These are phyloP conservation scores for Mallotus nudiflorus DNA, from an alignment of 345 rosid species.

Conservation along the genomic window DNA sequence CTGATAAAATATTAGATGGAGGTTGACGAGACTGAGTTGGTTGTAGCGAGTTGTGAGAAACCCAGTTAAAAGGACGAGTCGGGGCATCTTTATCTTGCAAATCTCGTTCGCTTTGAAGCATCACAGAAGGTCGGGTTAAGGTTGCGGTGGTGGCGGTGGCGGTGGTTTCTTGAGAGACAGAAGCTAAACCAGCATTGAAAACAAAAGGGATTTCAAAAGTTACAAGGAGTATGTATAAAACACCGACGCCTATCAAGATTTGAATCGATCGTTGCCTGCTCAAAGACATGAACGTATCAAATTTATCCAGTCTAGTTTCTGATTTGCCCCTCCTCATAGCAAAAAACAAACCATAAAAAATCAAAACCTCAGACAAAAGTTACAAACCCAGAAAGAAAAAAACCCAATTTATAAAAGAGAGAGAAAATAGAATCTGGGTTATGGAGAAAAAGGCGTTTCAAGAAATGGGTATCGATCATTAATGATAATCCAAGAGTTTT, in stretches of 20 bases:
- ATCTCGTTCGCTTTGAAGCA: constrained; percentile 55
- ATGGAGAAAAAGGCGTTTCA: not conserved
- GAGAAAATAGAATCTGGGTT: constrained; percentile 2
- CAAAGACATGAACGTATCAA: constrained; percentile 45
- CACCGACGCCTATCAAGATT: constrained; percentile 51
- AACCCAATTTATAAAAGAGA: not conserved
- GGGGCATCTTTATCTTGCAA: constrained; percentile 47
- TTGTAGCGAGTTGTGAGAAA: constrained; percentile 37
- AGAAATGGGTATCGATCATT: not conserved
- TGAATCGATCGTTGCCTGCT: constrained; percentile 72
- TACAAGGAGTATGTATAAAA: constrained; percentile 58
- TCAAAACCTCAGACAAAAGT: not conserved
- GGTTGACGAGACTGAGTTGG: constrained; percentile 24
- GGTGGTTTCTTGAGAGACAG: constrained; percentile 50
- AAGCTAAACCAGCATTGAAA: constrained; percentile 48
- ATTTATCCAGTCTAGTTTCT: constrained; percentile 39
- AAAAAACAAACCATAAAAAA: constrained; percentile 30
- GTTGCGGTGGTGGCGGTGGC: not conserved
- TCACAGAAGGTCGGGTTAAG: constrained; percentile 38
- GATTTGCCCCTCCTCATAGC: constrained; percentile 61
- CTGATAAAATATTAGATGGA: constrained; percentile 43
- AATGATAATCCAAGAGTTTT: not conserved
- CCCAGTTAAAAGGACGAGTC: constrained; percentile 51
- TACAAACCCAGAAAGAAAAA: not conserved
- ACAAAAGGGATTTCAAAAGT: constrained; percentile 81